Evolutionary conservation across 768 basidiomycete species (phyloP), one percentile per base, ranked within the genome.

Genomic region (Mycena galopus): DNA sequence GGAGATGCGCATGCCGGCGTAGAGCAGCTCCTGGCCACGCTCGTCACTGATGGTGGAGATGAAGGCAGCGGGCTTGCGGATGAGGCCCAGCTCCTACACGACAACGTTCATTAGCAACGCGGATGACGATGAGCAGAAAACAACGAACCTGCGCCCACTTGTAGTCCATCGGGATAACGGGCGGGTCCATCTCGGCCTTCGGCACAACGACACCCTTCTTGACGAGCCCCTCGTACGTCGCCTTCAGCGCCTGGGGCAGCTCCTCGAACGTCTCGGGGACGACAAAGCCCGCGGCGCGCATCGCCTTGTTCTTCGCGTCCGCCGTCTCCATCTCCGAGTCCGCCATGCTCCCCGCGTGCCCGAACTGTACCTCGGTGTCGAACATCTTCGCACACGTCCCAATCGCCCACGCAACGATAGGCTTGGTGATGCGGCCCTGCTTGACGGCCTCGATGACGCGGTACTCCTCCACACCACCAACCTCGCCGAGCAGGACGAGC

Each of bases 301-400:
- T 99, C 25, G 95, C 95, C 59, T 83, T 83, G 88, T 99, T 99
- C 93, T 99, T 99, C 77, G 97, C 94, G 78, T 98, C 97, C 39
- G 98, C 98, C 4, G 98, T 99, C 88, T 99, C 98, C 81, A 94
- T 82, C 76, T 96, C 96, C 75, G 96, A 96, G 89, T 99, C 98
- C 72, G 97, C 98, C 94, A 99, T 95, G 56, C 92, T 93, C 29
- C 98, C 98, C 59, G 98, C 98, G 85, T 99, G 98, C 23, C 98
- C 98, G 84, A 99, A 99, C 86, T 99, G 98, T 63, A 99, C 98
- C 83, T 98, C 98, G 59, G 98, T 98, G 51, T 96, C 88, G 87
- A 99, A 99, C 98, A 99, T 99, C 92, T 98, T 98, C 78, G 98
- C 98, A 82, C 98, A 99, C 51, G 98, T 99, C 72, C 98, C 97